Conservation (phyloP, 2,329 filamentous ascomycete species). For the Davidsoniella australis region DNA sequence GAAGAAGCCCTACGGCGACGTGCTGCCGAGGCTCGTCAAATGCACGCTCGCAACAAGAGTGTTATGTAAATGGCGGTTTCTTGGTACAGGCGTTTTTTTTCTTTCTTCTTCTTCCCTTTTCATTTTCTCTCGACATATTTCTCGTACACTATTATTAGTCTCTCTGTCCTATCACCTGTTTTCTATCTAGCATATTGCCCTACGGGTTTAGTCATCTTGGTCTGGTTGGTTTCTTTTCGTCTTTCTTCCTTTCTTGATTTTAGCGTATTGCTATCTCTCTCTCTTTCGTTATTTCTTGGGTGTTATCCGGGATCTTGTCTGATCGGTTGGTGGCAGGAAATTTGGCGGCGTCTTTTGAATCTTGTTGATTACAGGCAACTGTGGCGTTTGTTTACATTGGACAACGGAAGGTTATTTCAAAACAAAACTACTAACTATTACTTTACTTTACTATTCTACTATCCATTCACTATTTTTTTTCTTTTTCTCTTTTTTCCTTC, state of each 20-base stretch:
- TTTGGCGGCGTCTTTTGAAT: too few species aligned
- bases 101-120: background rate
- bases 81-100: background rate
- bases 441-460: too few species aligned
- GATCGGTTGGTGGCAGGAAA: background rate
- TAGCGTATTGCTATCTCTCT: too few species aligned
- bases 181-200: background rate
- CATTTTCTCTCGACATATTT: background rate
- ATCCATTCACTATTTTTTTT: too few species aligned
- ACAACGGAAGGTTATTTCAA: too few species aligned
- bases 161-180: background rate
- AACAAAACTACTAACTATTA: too few species aligned
- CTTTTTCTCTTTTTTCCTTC: too few species aligned
- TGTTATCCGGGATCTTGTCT: background rate
- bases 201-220: background rate
- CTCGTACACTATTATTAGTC: background rate
- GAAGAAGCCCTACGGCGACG: constrained; percentile 42
- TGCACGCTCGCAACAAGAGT: constrained; percentile 41
- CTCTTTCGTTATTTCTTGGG: background rate
- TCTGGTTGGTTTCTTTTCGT: background rate
- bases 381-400: too few species aligned
- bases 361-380: too few species aligned
- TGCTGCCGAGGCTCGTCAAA: constrained; percentile 29
- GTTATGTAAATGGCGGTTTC: constrained; percentile 24
- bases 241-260: background rate